A percentile compares a stretch with the other conserved stretches of the same genome.
Conservation (phyloP, 2,329 filamentous ascomycete species). For the Magnaporthiopsis rhizophila region DNA sequence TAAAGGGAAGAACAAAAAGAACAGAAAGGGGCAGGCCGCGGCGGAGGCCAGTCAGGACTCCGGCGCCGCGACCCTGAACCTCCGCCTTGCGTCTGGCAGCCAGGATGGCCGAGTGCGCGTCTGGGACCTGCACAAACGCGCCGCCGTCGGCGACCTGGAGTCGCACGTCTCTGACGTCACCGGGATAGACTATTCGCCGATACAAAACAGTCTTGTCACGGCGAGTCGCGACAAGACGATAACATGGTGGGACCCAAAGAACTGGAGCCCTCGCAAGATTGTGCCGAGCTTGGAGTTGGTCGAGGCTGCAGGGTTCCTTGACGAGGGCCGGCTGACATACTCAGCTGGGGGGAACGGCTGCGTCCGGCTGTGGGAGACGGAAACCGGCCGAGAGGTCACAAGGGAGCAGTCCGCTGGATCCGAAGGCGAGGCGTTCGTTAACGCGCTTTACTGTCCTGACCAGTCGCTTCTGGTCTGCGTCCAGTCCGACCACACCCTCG, state of each 20-base stretch:
- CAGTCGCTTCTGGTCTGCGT: constrained; percentile 70
- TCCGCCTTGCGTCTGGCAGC: constrained; percentile 80
- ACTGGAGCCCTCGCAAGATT: constrained; percentile 75
- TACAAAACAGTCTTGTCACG: constrained; percentile 70
- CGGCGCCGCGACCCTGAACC: constrained; percentile 39
- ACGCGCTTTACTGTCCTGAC: constrained; percentile 57
- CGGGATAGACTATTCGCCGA: constrained; percentile 69
- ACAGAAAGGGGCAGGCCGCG: constrained; percentile 34
- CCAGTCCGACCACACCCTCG: constrained; percentile 82
- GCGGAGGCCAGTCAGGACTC: constrained; percentile 30
- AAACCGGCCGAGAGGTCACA: constrained; percentile 71
- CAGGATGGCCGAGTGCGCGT: constrained; percentile 90
- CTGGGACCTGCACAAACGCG: constrained; percentile 84
- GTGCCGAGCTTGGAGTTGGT: constrained; percentile 80
- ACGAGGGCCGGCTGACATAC: constrained; percentile 63
- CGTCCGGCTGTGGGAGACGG: constrained; percentile 75
- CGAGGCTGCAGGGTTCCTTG: constrained; percentile 75
- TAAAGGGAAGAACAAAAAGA: constrained; percentile 33
- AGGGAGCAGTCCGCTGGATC: constrained; percentile 55
- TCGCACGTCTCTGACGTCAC: constrained; percentile 95
- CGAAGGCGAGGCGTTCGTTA: constrained; percentile 61
- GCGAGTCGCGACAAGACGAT: constrained; percentile 89
- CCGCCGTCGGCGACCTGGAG: constrained; percentile 68
- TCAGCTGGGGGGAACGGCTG: constrained; percentile 79
- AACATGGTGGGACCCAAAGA: constrained; percentile 80